These are phyloP conservation scores for Plantago ovata DNA, from an alignment of 257 asterid genomes.

Conservation along the genomic window DNA sequence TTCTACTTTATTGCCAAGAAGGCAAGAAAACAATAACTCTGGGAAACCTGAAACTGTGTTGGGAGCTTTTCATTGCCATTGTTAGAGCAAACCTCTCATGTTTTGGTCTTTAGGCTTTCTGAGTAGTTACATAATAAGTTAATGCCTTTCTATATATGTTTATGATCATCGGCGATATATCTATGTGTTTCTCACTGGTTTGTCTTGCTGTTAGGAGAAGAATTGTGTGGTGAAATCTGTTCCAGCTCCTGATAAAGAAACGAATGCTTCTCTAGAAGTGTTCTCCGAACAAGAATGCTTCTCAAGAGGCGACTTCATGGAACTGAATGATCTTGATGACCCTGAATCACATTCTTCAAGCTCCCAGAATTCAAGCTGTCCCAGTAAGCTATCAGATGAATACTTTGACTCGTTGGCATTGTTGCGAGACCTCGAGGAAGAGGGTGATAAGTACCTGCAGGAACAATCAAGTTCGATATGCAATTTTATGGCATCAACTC, in stretches of 20 bases:
- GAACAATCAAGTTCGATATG: constrained; percentile 28
- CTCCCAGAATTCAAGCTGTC: constrained; percentile 54
- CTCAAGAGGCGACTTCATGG: constrained; percentile 48
- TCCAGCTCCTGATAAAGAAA: constrained; percentile 19
- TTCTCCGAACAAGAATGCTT: constrained; percentile 28
- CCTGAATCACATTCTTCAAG: constrained; percentile 46
- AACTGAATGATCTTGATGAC: constrained; percentile 45
- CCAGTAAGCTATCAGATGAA: constrained; percentile 52
- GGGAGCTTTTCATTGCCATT: too few relatives aligned
- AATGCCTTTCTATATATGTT: neutral
- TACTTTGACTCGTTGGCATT: constrained; percentile 43
- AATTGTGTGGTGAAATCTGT: constrained; percentile 19
- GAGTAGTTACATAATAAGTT: too few relatives aligned
- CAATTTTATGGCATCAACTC: constrained; percentile 21
- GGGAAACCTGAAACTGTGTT: too few relatives aligned
- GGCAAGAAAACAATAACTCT: too few relatives aligned
- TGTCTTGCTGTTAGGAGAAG: constrained; percentile 17
- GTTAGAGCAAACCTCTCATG: too few relatives aligned
- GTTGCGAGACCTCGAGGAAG: constrained; percentile 41
- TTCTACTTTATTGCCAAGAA: too few relatives aligned
- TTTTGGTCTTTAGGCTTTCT: too few relatives aligned
- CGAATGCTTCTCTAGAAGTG: constrained; percentile 21
- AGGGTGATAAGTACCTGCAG: constrained; percentile 14
- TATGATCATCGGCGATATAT: neutral
- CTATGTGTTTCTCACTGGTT: constrained; percentile 3